Evolutionary conservation across 805 yeast species (phyloP), one percentile per base, ranked within the genome.

Genomic region (Millerozyma acaciae): DNA sequence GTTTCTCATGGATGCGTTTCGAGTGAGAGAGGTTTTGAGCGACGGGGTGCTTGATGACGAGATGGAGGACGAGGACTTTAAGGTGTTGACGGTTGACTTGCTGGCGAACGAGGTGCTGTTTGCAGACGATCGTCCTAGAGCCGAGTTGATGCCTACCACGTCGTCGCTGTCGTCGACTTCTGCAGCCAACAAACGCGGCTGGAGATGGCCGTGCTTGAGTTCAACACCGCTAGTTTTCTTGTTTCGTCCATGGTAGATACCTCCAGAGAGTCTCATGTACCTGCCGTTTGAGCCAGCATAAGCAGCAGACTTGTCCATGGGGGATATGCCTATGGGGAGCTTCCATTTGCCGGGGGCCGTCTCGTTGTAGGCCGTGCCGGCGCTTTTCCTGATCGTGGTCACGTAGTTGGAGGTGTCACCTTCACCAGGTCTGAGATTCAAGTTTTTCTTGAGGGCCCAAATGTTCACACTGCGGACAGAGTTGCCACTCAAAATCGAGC

Each of bases 111-210:
- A 16, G 6, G 32, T 20, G 12, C 18, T 24, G 27, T 29, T 29
- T 8, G 39, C 34, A 3, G 43, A 38, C 8, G 43, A 33, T 16
- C 40, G 32, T 4, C 39, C 39, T 15, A 39, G 24, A 12, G 31
- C 16, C 7, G 43, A 34, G 16, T 36, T 33, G 22, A 29, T 25
- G 4, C 43, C 39, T 7, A 38, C 26, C 10, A 32, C 29, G 29
- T 48, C 52, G 33, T 77, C 85, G 21, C 67, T 75, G 34, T 81
- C 86, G 41, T 80, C 89, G 22, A 83, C 79, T 52, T 83, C 93
- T 16, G 82, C 74, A 2, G 89, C 90, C 39, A 84, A 62, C 57
- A 83, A 65, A 28, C 86, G 68, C 16, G 83, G 84, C 34, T 76
- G 70, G 37, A 75, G 62, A 48, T 66, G 76, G 5, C 83, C 82